Evolutionary conservation across 495 filamentous ascomycete species (phyloP), one percentile per base, ranked within the genome.

Genomic region (Hyaloscypha variabilis): DNA sequence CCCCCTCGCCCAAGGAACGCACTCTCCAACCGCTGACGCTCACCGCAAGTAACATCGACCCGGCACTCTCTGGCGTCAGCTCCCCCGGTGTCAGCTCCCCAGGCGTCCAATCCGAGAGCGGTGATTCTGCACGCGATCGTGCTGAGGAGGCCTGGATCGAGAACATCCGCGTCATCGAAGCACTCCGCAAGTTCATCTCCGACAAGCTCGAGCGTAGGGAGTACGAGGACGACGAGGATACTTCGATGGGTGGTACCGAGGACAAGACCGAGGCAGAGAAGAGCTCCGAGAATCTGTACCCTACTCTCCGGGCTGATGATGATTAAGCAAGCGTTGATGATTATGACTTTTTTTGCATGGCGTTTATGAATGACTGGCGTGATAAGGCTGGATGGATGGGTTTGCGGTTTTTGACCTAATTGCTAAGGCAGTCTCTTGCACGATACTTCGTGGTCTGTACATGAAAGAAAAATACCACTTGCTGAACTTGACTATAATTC

Each of bases 111-210:
- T 69, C 67, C 17, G 71, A 73, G 30, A 70, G 82, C 74, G 69
- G 80, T 77, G 17, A 80, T 75, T 73, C 77, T 74, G 73, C 72
- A 26, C 73, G 76, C 34, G 77, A 78, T 57, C 86, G 69, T n/a
- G 68, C 60, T 24, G 68, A 94, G 69, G 90, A 92, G 65, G 81
- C 83, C 39, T 96, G 92, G 92, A 84, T 97, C 13, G 90, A 93
- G 71, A 90, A 93, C 76, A 87, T 93, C 63, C 90, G 92, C 29
- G 82, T 89, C 46, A 88, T 96, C 58, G 92, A 96, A 77, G 83
- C 81, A 49, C 82, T 97, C 52, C 83, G 91, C 39, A 82, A 84
- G 46, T 86, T 87, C 69, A 84, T 97, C 68, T 82, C 83, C 28
- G 80, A 87, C 21, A 81, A 88, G 23, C 77, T 96, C 24, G 81